A percentile compares a stretch with the other conserved stretches of the same genome.
Evolutionary conservation across 2,329 filamentous ascomycete species (phyloP).

Genomic region (Colletotrichum sidae): DNA sequence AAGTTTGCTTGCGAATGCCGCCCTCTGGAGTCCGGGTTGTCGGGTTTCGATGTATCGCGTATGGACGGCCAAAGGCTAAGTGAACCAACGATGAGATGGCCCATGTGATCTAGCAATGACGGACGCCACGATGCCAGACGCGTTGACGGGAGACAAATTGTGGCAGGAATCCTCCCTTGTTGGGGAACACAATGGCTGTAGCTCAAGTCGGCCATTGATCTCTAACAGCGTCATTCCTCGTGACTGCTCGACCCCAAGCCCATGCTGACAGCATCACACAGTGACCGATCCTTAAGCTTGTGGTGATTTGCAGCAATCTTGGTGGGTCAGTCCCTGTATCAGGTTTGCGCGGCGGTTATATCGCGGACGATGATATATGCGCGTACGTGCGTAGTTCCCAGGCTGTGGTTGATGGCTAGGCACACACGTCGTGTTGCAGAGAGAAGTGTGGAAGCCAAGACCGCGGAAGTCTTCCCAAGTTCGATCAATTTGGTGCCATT

Average conservation of each 20-base stretch:
- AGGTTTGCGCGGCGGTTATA: slow-evolving; percentile 1
- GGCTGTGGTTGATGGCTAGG: slow-evolving; percentile 6
- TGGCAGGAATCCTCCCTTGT: no score
- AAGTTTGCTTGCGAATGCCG: neutral
- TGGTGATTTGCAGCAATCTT: slow-evolving; percentile 6
- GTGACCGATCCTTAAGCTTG: slow-evolving; percentile 1
- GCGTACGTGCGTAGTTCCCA: slow-evolving; percentile 19
- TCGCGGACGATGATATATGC: slow-evolving; percentile 10
- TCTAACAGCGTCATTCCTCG: neutral
- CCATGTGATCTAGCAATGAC: neutral
- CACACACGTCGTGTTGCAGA: slow-evolving; percentile 18
- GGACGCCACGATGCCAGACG: neutral
- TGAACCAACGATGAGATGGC: neutral
- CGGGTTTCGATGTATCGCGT: neutral
- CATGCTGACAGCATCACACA: neutral
- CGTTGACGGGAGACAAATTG: neutral
- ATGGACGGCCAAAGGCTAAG: neutral
- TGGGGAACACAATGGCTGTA: neutral
- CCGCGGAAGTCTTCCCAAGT: slow-evolving; percentile 31
- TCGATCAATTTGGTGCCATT: slow-evolving; percentile 10
- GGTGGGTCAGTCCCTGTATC: slow-evolving; percentile 6
- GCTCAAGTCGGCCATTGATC: neutral
- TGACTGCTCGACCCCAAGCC: neutral
- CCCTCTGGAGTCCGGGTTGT: neutral
- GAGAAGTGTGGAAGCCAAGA: slow-evolving; percentile 18